These are phyloP conservation scores for Fistulifera pelliculosa DNA, from an alignment of 108 stramenopile species.

Conservation along the genomic window DNA sequence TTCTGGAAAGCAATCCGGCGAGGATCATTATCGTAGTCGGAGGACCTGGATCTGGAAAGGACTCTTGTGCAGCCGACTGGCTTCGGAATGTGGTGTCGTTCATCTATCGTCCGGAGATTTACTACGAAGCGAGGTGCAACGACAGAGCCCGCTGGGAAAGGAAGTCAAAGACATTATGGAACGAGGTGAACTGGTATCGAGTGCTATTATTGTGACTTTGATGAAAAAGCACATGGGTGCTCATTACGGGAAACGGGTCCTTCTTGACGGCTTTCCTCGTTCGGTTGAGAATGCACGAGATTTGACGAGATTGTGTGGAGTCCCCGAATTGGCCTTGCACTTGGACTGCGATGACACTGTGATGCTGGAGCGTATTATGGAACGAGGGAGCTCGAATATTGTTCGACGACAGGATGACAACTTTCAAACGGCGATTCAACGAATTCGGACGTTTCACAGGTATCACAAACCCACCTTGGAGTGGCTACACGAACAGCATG, in stretches of 20 bases:
- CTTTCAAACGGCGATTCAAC: constrained; percentile 64
- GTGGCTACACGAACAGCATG: constrained; percentile 64
- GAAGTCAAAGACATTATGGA: constrained; percentile 86
- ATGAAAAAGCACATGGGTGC: constrained; percentile 72
- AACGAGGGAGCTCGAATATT: constrained; percentile 25
- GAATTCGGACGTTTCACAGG: constrained; percentile 69
- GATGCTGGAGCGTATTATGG: constrained; percentile 66
- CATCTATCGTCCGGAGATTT: constrained; percentile 93
- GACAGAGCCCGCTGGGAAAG: constrained; percentile 67
- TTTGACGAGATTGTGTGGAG: constrained; percentile 63
- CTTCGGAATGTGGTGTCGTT: constrained; percentile 81
- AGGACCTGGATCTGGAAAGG: constrained; percentile 97
- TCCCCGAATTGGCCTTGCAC: constrained; percentile 71
- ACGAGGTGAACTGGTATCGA: constrained; percentile 71
- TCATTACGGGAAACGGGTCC: constrained; percentile 69
- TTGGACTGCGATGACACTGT: constrained; percentile 71
- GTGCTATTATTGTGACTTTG: constrained; percentile 70
- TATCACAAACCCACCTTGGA: constrained; percentile 64
- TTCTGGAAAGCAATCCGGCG: constrained; percentile 61
- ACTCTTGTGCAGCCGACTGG: constrained; percentile 57
- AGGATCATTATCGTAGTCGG: constrained; percentile 89
- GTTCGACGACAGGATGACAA: constrained; percentile 61
- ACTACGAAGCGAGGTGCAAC: constrained; percentile 81
- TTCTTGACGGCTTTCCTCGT: constrained; percentile 88
- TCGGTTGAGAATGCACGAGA: constrained; percentile 62